Conservation (phyloP, 768 basidiomycete genomes). For the Collybia mongolica region DNA sequence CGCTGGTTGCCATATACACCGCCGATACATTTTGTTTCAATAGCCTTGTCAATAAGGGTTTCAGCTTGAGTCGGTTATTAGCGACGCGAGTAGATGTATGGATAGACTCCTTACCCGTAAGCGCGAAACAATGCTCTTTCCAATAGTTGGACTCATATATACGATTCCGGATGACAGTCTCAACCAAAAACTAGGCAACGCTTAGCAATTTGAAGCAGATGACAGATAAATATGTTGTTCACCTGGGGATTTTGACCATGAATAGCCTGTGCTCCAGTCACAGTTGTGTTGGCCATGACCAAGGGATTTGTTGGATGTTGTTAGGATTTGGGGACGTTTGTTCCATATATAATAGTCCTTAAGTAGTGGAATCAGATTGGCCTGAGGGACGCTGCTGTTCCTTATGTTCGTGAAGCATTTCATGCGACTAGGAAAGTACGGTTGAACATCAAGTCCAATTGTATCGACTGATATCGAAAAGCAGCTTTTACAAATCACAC, state of each 20-base stretch:
- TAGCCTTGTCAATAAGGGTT: constrained; percentile 89
- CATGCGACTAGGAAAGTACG: too few species aligned
- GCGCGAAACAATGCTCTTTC: constrained; percentile 99
- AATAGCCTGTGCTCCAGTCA: constrained; percentile 82
- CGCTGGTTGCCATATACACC: constrained; percentile 95
- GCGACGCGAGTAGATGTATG: neutral
- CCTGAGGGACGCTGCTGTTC: too few species aligned
- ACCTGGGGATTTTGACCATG: constrained; percentile 99
- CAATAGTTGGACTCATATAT: constrained; percentile 95
- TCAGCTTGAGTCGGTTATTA: constrained; percentile 56
- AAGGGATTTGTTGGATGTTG: constrained; percentile 14
- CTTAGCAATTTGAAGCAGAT: constrained; percentile 7
- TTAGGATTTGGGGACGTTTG: too few species aligned
- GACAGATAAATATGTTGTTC: constrained; percentile 5
- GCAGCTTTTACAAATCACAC: too few species aligned
- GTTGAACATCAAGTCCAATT: too few species aligned
- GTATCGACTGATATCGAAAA: too few species aligned
- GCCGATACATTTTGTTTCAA: constrained; percentile 78
- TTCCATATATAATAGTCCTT: too few species aligned
- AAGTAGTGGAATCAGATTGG: too few species aligned
- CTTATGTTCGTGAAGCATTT: too few species aligned
- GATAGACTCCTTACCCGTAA: constrained; percentile 66
- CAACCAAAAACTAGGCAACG: constrained; percentile 75
- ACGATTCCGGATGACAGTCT: constrained; percentile 93
- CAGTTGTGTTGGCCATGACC: constrained; percentile 90